Conservation (phyloP, 768 basidiomycete species). For the Agaricus blazei region DNA sequence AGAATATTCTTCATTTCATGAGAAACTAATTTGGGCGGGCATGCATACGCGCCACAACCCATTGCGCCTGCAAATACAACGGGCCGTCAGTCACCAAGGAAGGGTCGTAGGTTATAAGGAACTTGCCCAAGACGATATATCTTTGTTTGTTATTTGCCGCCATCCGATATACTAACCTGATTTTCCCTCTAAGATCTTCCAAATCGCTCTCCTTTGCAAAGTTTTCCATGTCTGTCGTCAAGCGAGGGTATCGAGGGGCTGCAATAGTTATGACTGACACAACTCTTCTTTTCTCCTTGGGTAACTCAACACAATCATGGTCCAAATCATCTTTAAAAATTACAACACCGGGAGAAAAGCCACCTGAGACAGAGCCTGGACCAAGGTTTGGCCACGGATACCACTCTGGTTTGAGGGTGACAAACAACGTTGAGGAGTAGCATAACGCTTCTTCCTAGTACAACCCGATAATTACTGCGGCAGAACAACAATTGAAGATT, state of each 20-base stretch:
- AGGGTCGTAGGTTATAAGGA: background rate
- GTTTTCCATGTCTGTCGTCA: slow-evolving; percentile 21
- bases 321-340: slow-evolving; percentile 44
- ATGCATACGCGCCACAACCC: slow-evolving; percentile 39
- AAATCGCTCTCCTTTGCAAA: slow-evolving; percentile 22
- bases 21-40: slow-evolving; percentile 36
- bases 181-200: slow-evolving; percentile 36
- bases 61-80: slow-evolving; percentile 28
- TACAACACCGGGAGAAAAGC: slow-evolving; percentile 41
- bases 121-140: slow-evolving; percentile 33
- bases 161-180: slow-evolving; percentile 38
- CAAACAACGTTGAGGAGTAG: slow-evolving; percentile 41
- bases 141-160: slow-evolving; percentile 31
- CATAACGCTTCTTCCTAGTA: slow-evolving; percentile 42
- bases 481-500: background rate
- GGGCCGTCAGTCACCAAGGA: too few species aligned
- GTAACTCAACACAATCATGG: slow-evolving; percentile 32
- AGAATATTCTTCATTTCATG: slow-evolving; percentile 36
- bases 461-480: background rate
- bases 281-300: slow-evolving; percentile 23
- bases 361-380: slow-evolving; percentile 30
- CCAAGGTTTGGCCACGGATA: slow-evolving; percentile 47
- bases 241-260: slow-evolving; percentile 27
- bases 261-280: slow-evolving; percentile 45
- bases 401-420: slow-evolving; percentile 31